Base-by-base conservation (phyloP, 164 flowering plant genomes). In the Annona cherimola region DNA sequence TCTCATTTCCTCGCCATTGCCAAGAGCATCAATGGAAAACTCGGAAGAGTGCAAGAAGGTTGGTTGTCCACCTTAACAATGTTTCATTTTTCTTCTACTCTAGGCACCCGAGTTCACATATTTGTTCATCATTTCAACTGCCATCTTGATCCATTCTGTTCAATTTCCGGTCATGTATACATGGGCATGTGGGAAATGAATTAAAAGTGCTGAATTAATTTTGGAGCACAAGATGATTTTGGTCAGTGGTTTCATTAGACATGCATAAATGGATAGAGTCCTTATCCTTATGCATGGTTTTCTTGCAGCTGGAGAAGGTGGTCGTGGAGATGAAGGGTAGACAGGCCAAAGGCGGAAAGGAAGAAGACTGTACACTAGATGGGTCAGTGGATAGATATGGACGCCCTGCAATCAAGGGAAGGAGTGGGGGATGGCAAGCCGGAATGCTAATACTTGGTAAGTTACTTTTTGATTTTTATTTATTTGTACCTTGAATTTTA, bases 371-470 rank as follows among this genome's bases (percentile, higher is more conserved):
- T 76, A 93, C 98, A 18, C 85, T 82, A 43, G 99, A 95, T 80
- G 97, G 99, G 35, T 82, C 86, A 14, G 91, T 90, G 2, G 93
- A 95, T 76, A 74, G 83, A 66, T 82, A 81, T 64, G 98, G 98
- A n/a, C 80, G 75, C 1, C 97, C 92, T 3, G 96, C 99, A 4
- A 79, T 88, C 70, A 79, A 86, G 73, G 61, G 43, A 7, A 86
- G 74, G 74, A 89, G 84, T 74, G 99, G 99, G 42, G 68, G 79
- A 71, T 95, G 97, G 98, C 55, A 72, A 54, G 91, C 99, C 69
- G 98, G 94, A 72, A 78, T 70, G 68, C 77, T 93, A 76, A 81
- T 95, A 5, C 91, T 95, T 39, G 77, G 99, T 95, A 87, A 1
- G 12, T 39, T 2, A 68, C 45, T 39, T 35, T 26, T 12, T 7